Conservation (phyloP, 176 grass and related monocot species). For the Cenchrus purpureus region DNA sequence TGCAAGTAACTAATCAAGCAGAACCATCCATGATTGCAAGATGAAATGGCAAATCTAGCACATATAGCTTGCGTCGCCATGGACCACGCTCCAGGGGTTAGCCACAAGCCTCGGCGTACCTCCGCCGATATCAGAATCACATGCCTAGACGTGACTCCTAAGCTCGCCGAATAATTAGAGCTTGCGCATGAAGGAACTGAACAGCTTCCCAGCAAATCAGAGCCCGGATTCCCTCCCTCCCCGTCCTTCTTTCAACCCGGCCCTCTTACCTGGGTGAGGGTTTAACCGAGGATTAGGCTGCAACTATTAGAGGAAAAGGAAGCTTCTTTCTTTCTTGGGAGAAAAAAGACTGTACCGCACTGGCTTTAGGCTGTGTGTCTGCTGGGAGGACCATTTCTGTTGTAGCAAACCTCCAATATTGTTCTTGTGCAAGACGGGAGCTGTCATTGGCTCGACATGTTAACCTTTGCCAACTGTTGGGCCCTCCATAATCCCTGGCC, state of each 20-base stretch:
- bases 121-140: constrained; percentile 29
- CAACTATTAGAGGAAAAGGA: constrained; percentile 37
- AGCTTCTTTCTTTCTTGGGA: constrained; percentile 63
- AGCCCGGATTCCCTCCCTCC: constrained; percentile 29
- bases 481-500: constrained; percentile 40
- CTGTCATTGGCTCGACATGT: constrained; percentile 44
- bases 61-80: constrained; percentile 23
- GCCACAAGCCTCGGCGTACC: constrained; percentile 13
- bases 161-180: constrained; percentile 49
- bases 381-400: constrained; percentile 50
- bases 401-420: constrained; percentile 49
- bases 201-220: constrained; percentile 48
- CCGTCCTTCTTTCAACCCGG: background rate
- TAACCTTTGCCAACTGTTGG: constrained; percentile 55
- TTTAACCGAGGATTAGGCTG: constrained; percentile 35
- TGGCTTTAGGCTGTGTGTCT: constrained; percentile 46
- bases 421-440: constrained; percentile 37
- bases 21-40: constrained; percentile 43
- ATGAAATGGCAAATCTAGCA: constrained; percentile 38
- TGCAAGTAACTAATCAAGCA: constrained; percentile 50
- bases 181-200: constrained; percentile 55
- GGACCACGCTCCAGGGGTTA: constrained; percentile 47
- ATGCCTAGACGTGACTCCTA: constrained; percentile 50
- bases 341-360: constrained; percentile 41
- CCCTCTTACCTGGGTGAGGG: background rate